phyloP scores from a whole-genome alignment of 306 rosid genomes.

The Vigna reflexopilosa region DNA sequence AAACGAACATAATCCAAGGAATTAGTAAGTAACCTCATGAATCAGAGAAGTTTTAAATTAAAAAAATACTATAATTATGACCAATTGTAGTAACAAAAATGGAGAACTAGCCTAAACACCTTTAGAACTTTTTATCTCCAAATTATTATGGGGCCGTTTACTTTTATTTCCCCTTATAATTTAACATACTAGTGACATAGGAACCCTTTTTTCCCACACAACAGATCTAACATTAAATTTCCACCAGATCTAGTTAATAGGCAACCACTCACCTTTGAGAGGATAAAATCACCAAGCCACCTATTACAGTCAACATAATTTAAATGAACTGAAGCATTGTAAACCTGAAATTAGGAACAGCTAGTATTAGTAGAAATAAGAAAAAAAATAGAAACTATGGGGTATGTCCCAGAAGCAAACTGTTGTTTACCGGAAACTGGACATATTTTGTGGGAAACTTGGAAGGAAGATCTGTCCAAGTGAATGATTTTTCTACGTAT shows the following conservation, averaged over 20 bases:
- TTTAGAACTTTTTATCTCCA: neutral
- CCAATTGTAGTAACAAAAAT: constrained; percentile 22
- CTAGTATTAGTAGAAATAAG: constrained; percentile 46
- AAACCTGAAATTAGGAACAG: constrained; percentile 66
- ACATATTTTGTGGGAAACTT: constrained; percentile 97
- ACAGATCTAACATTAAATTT: constrained; percentile 29
- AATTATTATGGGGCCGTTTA: neutral
- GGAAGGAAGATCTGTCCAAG: constrained; percentile 96
- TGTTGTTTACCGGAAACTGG: constrained; percentile 86
- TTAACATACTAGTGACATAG: neutral
- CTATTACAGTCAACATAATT: constrained; percentile 98
- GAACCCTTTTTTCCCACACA: neutral
- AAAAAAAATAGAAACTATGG: constrained; percentile 57
- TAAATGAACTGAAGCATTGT: constrained; percentile 82
- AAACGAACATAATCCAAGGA: constrained; percentile 38
- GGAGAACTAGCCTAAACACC: constrained; percentile 8
- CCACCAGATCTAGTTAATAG: neutral
- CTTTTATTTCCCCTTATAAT: no score
- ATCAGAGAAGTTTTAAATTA: constrained; percentile 2
- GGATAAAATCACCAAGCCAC: constrained; percentile 96
- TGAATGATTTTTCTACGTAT: constrained; percentile 91
- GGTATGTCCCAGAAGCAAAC: constrained; percentile 34
- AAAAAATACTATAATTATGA: constrained; percentile 3
- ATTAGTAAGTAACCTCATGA: constrained; percentile 14
- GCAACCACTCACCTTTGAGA: constrained; percentile 78